Evolutionary conservation across 129 eudicot genomes (phyloP).

Genomic region (Daucus carota): DNA sequence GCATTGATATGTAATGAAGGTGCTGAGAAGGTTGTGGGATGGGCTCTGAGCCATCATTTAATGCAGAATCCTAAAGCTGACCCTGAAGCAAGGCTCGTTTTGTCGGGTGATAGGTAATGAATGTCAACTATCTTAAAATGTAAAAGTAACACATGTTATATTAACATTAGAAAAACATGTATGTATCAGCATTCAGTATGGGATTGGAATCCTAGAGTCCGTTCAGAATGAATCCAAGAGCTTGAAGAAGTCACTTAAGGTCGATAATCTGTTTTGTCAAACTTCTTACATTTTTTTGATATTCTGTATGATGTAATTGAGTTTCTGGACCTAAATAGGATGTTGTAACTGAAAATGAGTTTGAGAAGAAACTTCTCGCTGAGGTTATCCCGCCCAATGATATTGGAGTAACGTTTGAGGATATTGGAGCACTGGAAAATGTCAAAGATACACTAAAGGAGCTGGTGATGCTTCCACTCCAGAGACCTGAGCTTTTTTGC

Average conservation of each 20-base stretch:
- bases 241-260: conserved; percentile 92
- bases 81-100: conserved; percentile 44
- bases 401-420: conserved; percentile 96
- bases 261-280: conserved; percentile 17
- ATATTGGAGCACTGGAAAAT: conserved; percentile 94
- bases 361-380: conserved; percentile 81
- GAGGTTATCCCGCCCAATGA: conserved; percentile 95
- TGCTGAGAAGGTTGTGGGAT: conserved; percentile 87
- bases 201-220: conserved; percentile 54
- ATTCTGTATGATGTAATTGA: background rate
- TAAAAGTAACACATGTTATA: background rate
- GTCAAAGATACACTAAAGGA: conserved; percentile 94
- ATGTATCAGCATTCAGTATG: conserved; percentile 61
- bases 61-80: conserved; percentile 54
- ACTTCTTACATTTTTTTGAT: conserved; percentile 2
- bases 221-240: conserved; percentile 82
- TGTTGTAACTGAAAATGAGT: conserved; percentile 88
- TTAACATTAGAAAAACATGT: conserved; percentile 16
- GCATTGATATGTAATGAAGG: conserved; percentile 35
- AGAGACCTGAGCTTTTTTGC: conserved; percentile 93
- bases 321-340: conserved; percentile 43
- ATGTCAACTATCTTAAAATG: background rate
- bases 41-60: conserved; percentile 82
- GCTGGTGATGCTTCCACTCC: conserved; percentile 95
- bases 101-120: conserved; percentile 68